phyloP scores from a whole-genome alignment of 768 basidiomycete species.

The Austroboletus festivus region DNA sequence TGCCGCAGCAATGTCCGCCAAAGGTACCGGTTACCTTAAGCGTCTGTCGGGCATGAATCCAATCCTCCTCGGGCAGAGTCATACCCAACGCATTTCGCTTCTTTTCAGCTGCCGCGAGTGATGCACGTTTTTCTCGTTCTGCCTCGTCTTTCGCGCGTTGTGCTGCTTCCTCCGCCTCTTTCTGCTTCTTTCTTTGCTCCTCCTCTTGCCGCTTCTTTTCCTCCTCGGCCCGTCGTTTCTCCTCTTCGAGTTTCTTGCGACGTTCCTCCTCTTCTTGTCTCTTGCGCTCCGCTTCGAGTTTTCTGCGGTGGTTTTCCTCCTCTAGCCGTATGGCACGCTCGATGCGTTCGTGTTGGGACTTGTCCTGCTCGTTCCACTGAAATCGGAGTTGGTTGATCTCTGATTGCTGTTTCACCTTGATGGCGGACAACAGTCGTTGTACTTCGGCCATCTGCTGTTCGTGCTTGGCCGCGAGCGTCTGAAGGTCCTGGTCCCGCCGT shows the following conservation, averaged over 20 bases:
- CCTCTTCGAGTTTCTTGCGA: slow-evolving; percentile 47
- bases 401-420: slow-evolving; percentile 44
- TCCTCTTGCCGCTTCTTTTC: slow-evolving; percentile 41
- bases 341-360: slow-evolving; percentile 51
- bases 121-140: slow-evolving; percentile 35
- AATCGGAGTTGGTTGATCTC: slow-evolving; percentile 45
- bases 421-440: slow-evolving; percentile 38
- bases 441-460: slow-evolving; percentile 54
- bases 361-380: slow-evolving; percentile 45
- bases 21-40: slow-evolving; percentile 45
- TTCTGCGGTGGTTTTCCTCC: slow-evolving; percentile 53
- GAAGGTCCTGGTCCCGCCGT: slow-evolving; percentile 11
- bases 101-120: slow-evolving; percentile 37
- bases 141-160: slow-evolving; percentile 33
- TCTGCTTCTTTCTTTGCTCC: slow-evolving; percentile 39
- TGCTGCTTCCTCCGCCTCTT: slow-evolving; percentile 30
- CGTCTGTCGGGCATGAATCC: slow-evolving; percentile 51
- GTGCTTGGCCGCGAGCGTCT: slow-evolving; percentile 40
- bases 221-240: slow-evolving; percentile 41
- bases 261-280: slow-evolving; percentile 46
- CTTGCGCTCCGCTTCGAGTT: slow-evolving; percentile 56
- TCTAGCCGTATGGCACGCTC: slow-evolving; percentile 61
- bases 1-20: slow-evolving; percentile 18
- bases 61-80: slow-evolving; percentile 59
- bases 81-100: slow-evolving; percentile 47